Base-by-base conservation (phyloP, 208 protist genomes). In the Tritrichomonas foetus region DNA sequence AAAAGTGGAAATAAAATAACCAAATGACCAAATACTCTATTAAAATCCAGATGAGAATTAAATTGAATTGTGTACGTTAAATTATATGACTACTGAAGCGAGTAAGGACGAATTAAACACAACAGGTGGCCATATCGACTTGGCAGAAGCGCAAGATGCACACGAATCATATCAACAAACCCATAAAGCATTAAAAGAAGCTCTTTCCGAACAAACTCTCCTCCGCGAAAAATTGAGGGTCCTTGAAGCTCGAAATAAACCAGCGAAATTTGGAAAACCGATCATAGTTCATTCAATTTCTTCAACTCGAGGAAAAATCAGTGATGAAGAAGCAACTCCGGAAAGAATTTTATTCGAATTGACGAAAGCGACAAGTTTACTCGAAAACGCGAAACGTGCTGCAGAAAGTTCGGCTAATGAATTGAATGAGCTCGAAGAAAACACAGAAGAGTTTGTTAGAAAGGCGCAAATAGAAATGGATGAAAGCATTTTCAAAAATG, bases 241-340 rank as follows among this genome's bases (percentile, higher is more conserved):
- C 33, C 47, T 89, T 41, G 78, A 89, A 89, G 39, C n/a, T 25
- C 9, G 78, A 89, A 89, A 89, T 50, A 89, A 89, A 20, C 78
- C 78, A 20, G 78, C 78, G 57, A 89, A 89, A 39, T 57, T 25
- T 22, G 41, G 41, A 1, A 20, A 89, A 20, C 78, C 78, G 11
- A 33, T 89, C 57, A 3, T 89, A 3, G 30, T 89, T 36, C 44
- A 89, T n/a, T 33, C 25, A 36, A 47, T 89, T 39, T 41, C 33
- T 22, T 44, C 78, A 39, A 33, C 47, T 57, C 1, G 47, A 61
- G 47, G 47, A 61, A 53, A 61, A 39, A 22, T 49, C 5, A 47
- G 41, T 89, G 57, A 14, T 13, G 44, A 16, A 39, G 44, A 44
- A 39, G 11, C 39, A 13, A 53, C 41, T 33, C 78, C 78, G 5